phyloP scores from a whole-genome alignment of 2,329 filamentous ascomycete genomes.

The Penicillium sp. region DNA sequence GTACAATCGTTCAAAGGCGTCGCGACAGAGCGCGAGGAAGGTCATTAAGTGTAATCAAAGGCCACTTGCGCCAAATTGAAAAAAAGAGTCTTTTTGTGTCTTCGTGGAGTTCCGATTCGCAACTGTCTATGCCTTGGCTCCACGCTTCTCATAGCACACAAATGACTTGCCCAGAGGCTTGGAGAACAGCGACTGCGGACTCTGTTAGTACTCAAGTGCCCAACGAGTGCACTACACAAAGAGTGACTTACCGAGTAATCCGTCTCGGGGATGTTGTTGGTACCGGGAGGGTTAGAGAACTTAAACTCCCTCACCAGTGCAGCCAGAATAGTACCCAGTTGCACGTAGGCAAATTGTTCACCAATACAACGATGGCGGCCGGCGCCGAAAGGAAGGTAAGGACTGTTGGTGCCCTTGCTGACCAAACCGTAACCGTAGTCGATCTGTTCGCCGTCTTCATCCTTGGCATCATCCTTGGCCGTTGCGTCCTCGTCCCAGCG shows the following conservation, averaged over 20 bases:
- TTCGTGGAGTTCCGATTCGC: background rate
- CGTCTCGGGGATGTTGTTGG: slow-evolving; percentile 41
- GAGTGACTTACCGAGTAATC: slow-evolving; percentile 50
- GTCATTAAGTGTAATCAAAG: slow-evolving; percentile 15
- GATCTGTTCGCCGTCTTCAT: slow-evolving; percentile 65
- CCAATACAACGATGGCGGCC: slow-evolving; percentile 92
- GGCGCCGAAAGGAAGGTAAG: slow-evolving; percentile 90
- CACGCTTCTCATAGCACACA: slow-evolving; percentile 64
- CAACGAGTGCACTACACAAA: background rate
- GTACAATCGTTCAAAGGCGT: slow-evolving; percentile 11
- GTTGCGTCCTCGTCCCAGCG: slow-evolving; percentile 67
- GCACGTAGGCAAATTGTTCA: slow-evolving; percentile 91
- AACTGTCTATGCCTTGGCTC: slow-evolving; percentile 25
- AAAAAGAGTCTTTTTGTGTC: background rate
- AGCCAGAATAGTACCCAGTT: slow-evolving; percentile 79
- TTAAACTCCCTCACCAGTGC: slow-evolving; percentile 73
- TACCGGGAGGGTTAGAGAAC: slow-evolving; percentile 55
- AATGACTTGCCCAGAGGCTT: slow-evolving; percentile 65
- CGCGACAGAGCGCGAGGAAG: background rate
- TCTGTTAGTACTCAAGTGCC: slow-evolving; percentile 7
- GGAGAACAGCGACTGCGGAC: slow-evolving; percentile 58
- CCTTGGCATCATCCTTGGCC: slow-evolving; percentile 34
- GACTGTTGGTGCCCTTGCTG: slow-evolving; percentile 81
- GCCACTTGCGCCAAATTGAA: background rate
- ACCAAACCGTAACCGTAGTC: slow-evolving; percentile 94